Evolutionary conservation across 2,329 filamentous ascomycete genomes (phyloP).

Genomic region (Claviceps pazoutovae): DNA sequence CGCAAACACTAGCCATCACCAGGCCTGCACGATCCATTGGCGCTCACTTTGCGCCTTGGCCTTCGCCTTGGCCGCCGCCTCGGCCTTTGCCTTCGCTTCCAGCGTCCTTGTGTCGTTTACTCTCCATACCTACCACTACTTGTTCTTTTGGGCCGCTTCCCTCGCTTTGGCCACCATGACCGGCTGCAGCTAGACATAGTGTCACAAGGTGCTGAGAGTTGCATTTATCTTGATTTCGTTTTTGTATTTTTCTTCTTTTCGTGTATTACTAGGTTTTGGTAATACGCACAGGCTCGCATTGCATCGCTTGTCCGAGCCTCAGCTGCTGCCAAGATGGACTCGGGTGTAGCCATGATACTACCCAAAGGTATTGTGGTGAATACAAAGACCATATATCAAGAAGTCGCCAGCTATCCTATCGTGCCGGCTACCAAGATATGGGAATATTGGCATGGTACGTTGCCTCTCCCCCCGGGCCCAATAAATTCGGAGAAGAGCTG

Average conservation of each 20-base stretch:
- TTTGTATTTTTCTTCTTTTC: not conserved
- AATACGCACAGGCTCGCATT: not conserved
- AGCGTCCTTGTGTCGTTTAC: not conserved
- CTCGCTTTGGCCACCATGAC: conserved; percentile 1
- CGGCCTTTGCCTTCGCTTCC: not conserved
- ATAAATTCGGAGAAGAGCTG: not conserved
- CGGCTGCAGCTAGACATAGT: not conserved
- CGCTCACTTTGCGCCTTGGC: not conserved
- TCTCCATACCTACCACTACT: not conserved
- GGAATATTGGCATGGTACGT: conserved; percentile 43
- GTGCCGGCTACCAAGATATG: conserved; percentile 39
- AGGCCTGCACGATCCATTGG: not conserved
- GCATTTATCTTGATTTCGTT: not conserved
- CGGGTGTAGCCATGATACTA: conserved; percentile 30
- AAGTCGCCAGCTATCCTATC: conserved; percentile 36
- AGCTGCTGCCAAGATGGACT: conserved; percentile 17
- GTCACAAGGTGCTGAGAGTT: not conserved
- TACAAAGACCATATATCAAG: conserved; percentile 34
- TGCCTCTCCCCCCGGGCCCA: not conserved
- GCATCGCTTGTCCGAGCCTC: not conserved
- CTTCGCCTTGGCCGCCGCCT: not conserved
- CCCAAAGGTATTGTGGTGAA: conserved; percentile 46
- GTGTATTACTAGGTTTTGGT: not conserved
- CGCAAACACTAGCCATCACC: not conserved
- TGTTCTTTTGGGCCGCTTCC: not conserved